These are phyloP conservation scores for Salix suchowensis DNA, from an alignment of 345 rosid genomes.

Conservation along the genomic window DNA sequence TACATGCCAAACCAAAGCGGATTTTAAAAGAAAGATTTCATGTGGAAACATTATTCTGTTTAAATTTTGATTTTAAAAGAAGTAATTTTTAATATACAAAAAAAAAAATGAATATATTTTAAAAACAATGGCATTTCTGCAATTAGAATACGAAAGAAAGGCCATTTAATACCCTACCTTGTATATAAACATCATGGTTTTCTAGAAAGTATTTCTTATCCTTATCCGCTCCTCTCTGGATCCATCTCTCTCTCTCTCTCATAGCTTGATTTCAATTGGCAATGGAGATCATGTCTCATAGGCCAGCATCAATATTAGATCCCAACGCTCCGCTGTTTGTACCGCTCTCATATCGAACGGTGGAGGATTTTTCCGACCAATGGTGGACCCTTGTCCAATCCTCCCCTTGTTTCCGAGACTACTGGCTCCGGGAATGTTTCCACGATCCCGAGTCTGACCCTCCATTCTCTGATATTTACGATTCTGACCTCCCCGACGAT, in stretches of 20 bases:
- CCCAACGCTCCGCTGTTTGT: conserved; percentile 62
- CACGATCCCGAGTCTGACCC: conserved; percentile 37
- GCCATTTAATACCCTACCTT: neutral
- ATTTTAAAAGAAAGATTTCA: too few species aligned
- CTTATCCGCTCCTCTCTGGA: neutral
- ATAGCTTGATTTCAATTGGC: neutral
- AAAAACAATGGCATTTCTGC: neutral
- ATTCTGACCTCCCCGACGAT: conserved; percentile 19
- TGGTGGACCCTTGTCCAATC: conserved; percentile 67
- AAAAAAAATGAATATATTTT: too few species aligned
- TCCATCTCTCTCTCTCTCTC: neutral
- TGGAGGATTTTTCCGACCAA: conserved; percentile 69
- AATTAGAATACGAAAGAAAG: neutral
- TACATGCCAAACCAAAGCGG: too few species aligned
- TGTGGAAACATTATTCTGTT: too few species aligned
- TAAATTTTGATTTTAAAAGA: too few species aligned
- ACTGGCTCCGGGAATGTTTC: conserved; percentile 63
- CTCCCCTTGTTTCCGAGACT: conserved; percentile 61
- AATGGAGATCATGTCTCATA: conserved; percentile 38
- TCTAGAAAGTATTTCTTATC: neutral
- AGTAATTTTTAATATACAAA: too few species aligned
- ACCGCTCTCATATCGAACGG: conserved; percentile 50
- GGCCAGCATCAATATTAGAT: conserved; percentile 40
- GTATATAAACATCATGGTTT: neutral
- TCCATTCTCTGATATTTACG: conserved; percentile 16